Base-by-base conservation (phyloP, 2,329 filamentous ascomycete species). In the Rhynchosporium graminicola region DNA sequence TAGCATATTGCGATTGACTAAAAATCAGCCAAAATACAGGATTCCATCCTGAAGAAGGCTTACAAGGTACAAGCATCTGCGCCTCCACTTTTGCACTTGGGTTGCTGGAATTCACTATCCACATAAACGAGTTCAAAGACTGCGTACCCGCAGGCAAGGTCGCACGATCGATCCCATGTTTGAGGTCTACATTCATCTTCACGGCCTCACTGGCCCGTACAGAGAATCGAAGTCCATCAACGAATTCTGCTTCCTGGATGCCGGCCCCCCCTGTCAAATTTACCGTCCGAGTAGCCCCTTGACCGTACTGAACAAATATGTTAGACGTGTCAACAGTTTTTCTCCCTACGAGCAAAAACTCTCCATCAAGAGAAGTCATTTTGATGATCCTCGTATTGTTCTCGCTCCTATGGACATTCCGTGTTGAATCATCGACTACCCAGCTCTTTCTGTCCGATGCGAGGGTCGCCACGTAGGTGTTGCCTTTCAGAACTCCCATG, bases 291-390 rank as follows among this genome's bases (percentile, higher is more conserved):
- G 71, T 73, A 10, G 66, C 71, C 0, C 73, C 72, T 47, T 72
- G 68, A 1, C 74, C 73, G 57, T 74, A 75, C 47, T 74, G 73
- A 9, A 75, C 66, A 61, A 75, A 75, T n/a, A 74, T 71, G 45
- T 74, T 73, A 3, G 67, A 60, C 3, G 56, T 65, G 48, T 75
- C 74, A 4, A 62, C 59, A 0, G 66, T 70, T 33, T 67, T 66
- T 33, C 73, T 65, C 3, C 72, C 73, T 3, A 75, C 63, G 2
- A 74, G 69, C 62, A 72, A 67, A 48, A 73, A 73, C 56, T 75
- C 72, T 15, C 73, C 73, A 51, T 71, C 71, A 3, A 74, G 36
- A 7, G 68, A 70, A 0, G 72, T 74, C 67, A 74, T 69, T 59
- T 73, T 73, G 62, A 73, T 71, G 29, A 74, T 74, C 3, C 73